Evolutionary conservation across 306 rosid genomes (phyloP).

Genomic region (Castanopsis chinensis): DNA sequence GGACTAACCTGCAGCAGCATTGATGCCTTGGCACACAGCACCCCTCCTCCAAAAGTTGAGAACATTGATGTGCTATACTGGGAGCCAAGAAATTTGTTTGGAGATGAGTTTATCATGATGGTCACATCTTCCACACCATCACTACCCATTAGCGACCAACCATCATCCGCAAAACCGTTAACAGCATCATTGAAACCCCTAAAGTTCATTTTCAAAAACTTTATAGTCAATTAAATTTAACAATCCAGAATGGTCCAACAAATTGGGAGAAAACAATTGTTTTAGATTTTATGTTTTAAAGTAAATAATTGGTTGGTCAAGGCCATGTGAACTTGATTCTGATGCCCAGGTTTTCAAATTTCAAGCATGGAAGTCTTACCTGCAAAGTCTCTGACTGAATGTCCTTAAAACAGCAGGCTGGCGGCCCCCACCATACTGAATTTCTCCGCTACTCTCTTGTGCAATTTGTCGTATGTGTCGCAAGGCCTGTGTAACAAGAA

Average conservation of each 20-base stretch:
- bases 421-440: conserved; percentile 88
- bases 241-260: background rate
- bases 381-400: conserved; percentile 86
- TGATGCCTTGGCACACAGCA: conserved; percentile 94
- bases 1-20: conserved; percentile 85
- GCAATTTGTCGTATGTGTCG: conserved; percentile 89
- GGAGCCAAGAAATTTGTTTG: conserved; percentile 66
- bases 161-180: conserved; percentile 90
- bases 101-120: conserved; percentile 67
- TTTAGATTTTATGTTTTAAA: background rate
- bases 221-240: background rate
- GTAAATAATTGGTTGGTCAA: background rate
- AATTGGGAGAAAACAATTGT: background rate
- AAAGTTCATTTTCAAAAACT: background rate
- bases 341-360: background rate
- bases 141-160: conserved; percentile 81
- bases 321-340: background rate
- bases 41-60: conserved; percentile 83
- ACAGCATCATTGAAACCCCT: conserved; percentile 98
- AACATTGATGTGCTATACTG: conserved; percentile 59
- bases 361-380: conserved; percentile 31
- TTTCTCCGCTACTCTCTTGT: conserved; percentile 88
- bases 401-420: conserved; percentile 97
- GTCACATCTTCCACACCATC: conserved; percentile 96
- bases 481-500: conserved; percentile 50